Conservation (phyloP, 106 monocot species). For the Agapanthus africanus region DNA sequence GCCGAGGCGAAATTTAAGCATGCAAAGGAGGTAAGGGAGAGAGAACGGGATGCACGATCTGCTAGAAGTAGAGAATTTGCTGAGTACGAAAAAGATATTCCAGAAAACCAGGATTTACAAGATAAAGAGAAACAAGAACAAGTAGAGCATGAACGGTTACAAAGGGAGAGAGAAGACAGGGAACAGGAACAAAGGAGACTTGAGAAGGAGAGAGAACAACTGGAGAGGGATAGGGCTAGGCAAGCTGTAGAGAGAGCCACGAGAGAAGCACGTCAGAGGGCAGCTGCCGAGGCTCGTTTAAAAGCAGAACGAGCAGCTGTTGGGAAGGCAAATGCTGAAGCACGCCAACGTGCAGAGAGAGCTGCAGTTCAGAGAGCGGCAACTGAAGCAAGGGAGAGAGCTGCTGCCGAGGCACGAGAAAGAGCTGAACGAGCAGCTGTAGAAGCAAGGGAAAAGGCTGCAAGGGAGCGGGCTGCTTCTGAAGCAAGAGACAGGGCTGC, state of each 20-base stretch:
- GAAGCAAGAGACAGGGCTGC: conserved; percentile 40
- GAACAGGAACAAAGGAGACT: conserved; percentile 56
- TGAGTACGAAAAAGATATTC: conserved; percentile 22
- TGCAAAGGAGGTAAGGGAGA: conserved; percentile 79
- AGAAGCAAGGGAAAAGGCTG: conserved; percentile 29
- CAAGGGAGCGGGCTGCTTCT: conserved; percentile 5
- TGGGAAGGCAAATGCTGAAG: conserved; percentile 34
- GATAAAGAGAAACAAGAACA: conserved; percentile 44
- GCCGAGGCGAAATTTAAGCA: conserved; percentile 82
- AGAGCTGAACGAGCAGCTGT: conserved; percentile 21
- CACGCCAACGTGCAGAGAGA: conserved; percentile 52
- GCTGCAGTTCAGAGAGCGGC: conserved; percentile 60
- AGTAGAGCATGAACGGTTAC: conserved; percentile 40
- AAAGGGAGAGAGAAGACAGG: conserved; percentile 62
- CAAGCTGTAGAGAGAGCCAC: conserved; percentile 76
- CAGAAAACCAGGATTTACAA: conserved; percentile 21
- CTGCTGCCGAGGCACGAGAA: conserved; percentile 37
- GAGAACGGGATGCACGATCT: conserved; percentile 58
- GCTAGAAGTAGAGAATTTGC: conserved; percentile 27
- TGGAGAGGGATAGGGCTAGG: conserved; percentile 51
- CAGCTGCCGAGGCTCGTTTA: conserved; percentile 63
- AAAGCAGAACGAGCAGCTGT: conserved; percentile 57
- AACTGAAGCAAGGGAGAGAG: conserved; percentile 37
- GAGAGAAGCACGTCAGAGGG: conserved; percentile 89
- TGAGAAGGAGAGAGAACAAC: conserved; percentile 54